Conservation (phyloP, 768 basidiomycete species). For the Pholiota conissans region DNA sequence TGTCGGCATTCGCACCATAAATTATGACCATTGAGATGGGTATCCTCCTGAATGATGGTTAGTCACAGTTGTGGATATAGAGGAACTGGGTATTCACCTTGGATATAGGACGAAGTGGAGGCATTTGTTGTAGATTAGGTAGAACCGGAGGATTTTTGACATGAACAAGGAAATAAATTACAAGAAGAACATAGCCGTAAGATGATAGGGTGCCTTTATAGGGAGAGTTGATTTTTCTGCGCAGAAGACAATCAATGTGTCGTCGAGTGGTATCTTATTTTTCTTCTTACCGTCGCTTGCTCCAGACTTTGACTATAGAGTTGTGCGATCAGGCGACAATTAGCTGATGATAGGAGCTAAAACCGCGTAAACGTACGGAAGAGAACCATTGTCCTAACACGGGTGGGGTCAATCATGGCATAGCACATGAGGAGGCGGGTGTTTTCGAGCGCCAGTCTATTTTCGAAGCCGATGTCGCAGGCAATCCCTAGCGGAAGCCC, state of each 20-base stretch:
- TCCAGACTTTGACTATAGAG: constrained; percentile 95
- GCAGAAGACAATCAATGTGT: background rate
- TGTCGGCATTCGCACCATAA: constrained; percentile 55
- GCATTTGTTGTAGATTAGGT: constrained; percentile 95
- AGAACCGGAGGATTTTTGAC: constrained; percentile 97
- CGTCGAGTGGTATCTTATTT: background rate
- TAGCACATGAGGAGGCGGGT: constrained; percentile 96
- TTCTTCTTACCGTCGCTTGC: constrained; percentile 78
- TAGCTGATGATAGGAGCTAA: constrained; percentile 6
- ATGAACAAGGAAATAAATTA: constrained; percentile 96
- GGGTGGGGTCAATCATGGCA: constrained; percentile 93
- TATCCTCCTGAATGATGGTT: constrained; percentile 60
- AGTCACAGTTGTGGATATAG: constrained; percentile 8
- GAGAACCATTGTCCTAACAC: constrained; percentile 90
- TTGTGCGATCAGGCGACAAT: constrained; percentile 13
- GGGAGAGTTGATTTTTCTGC: constrained; percentile 96
- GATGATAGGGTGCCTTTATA: constrained; percentile 96
- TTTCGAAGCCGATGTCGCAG: constrained; percentile 99
- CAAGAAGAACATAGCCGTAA: constrained; percentile 96
- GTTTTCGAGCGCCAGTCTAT: constrained; percentile 95
- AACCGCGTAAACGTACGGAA: constrained; percentile 71
- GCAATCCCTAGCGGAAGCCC: constrained; percentile 86
- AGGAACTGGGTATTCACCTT: constrained; percentile 44
- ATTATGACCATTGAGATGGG: constrained; percentile 77
- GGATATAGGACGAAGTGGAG: constrained; percentile 84